Percentiles rank a stretch among this genome's conserved stretches.
These are phyloP conservation scores for Megacollybia marginata DNA, from an alignment of 768 basidiomycete genomes.

Conservation along the genomic window DNA sequence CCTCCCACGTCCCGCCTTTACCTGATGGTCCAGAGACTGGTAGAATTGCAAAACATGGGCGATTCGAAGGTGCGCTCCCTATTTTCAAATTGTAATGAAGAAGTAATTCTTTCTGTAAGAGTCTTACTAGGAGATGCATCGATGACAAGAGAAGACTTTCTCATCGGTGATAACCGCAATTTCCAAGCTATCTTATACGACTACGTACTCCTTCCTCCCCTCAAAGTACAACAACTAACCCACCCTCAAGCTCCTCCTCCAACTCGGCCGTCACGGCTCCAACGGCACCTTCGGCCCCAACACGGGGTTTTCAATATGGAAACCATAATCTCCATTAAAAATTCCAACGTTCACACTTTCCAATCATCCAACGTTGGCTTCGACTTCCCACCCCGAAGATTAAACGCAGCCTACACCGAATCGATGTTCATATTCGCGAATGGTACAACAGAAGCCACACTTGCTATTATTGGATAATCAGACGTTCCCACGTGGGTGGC, in stretches of 20 bases:
- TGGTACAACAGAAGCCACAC: slow-evolving; percentile 8
- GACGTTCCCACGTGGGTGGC: slow-evolving; percentile 7
- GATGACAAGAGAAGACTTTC: slow-evolving; percentile 10
- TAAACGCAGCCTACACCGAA: slow-evolving; percentile 4
- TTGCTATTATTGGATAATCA: slow-evolving; percentile 6
- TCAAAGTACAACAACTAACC: too few species aligned
- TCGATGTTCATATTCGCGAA: slow-evolving; percentile 7
- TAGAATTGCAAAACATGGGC: slow-evolving; percentile 11
- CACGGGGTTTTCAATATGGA: slow-evolving; percentile 7
- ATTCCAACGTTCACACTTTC: background rate
- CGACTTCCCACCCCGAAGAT: slow-evolving; percentile 4
- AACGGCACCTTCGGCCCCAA: slow-evolving; percentile 5
- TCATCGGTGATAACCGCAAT: slow-evolving; percentile 11
- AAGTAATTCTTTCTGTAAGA: too few species aligned
- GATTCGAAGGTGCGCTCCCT: slow-evolving; percentile 7
- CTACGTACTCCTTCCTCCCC: background rate
- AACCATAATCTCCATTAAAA: slow-evolving; percentile 3
- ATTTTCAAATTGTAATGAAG: background rate
- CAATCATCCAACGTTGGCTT: slow-evolving; percentile 8
- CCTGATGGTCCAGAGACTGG: slow-evolving; percentile 7
- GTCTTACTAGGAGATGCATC: slow-evolving; percentile 11
- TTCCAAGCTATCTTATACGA: slow-evolving; percentile 12
- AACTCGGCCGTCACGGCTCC: slow-evolving; percentile 7
- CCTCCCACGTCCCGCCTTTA: background rate
- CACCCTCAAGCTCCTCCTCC: slow-evolving; percentile 3